Base-by-base conservation (phyloP, 768 basidiomycete genomes). In the Candolleomyces efflorescens region DNA sequence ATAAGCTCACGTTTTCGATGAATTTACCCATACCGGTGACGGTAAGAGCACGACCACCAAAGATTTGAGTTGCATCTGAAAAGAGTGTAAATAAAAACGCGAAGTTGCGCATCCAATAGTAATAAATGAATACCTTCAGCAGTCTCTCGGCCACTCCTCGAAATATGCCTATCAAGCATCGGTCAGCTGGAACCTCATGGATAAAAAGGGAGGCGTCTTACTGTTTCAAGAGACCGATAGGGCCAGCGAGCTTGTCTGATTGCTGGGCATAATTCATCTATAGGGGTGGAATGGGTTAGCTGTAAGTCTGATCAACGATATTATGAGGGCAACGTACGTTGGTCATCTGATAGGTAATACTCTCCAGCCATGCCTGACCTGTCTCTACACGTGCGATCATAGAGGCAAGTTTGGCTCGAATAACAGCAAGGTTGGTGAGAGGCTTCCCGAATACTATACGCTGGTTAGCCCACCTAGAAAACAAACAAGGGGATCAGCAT, bases 341-440 rank as follows among this genome's bases (percentile, higher is more conserved):
- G 68, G 89, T 92, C 93, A 96, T 95, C 69, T 97, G 94, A 68
- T 88, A 84, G 2, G 94, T 97, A 54, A 97, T 77, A 20, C 78
- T 82, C 76, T 98, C 95, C 11, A 94, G 81, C 93, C 93, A 97
- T 50, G 85, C 85, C 67, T 96, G 94, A 59, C 78, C 85, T 18
- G 80, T 82, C 73, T 98, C 94, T 43, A 94, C 82, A 41, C 92
- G 87, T 56, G 90, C 86, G 49, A 98, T 94, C 92, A 98, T 97
- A 49, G 73, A 71, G 20, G 90, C 92, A 45, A 98, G 80, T 73
- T 94, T 96, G 27, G 87, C 75, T 17, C 95, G 83, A 62, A 98
- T 89, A 64, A 97, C 94, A 7, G 95, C 81, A 67, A 95, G 91
- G 24, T 84, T 75, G 55, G 81, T 81, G 55, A 94, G 77, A 18